A percentile compares a stretch with the other conserved stretches of the same genome.
Evolutionary conservation across 2,329 filamentous ascomycete genomes (phyloP).

Genomic region (Fusarium redolens): DNA sequence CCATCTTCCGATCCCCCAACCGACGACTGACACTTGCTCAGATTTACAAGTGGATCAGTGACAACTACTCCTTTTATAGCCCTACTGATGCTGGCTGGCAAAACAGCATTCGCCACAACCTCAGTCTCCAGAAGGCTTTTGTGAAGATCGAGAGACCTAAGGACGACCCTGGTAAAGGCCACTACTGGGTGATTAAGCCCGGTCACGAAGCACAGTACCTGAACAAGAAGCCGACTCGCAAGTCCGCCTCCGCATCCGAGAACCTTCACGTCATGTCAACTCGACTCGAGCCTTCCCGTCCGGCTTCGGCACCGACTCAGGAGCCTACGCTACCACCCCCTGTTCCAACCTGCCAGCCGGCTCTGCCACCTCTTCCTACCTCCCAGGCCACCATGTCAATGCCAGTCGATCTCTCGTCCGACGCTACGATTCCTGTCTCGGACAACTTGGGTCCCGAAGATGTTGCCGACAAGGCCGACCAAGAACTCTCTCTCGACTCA

Average conservation of each 20-base stretch:
- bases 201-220: slow-evolving; percentile 91
- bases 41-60: slow-evolving; percentile 99
- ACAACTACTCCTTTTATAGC: slow-evolving; percentile 89
- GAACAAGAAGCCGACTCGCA: slow-evolving; percentile 82
- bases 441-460: slow-evolving; percentile 70
- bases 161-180: slow-evolving; percentile 96
- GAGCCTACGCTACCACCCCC: slow-evolving; percentile 64
- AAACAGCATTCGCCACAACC: slow-evolving; percentile 98
- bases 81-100: slow-evolving; percentile 92
- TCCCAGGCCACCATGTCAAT: slow-evolving; percentile 52
- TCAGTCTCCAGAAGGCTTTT: slow-evolving; percentile 96
- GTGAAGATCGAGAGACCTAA: slow-evolving; percentile 96
- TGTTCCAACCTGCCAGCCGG: slow-evolving; percentile 50
- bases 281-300: slow-evolving; percentile 63
- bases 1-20: slow-evolving; percentile 86
- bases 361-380: slow-evolving; percentile 55
- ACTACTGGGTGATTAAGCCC: slow-evolving; percentile 95
- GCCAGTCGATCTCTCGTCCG: slow-evolving; percentile 75
- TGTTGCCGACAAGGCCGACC: slow-evolving; percentile 56
- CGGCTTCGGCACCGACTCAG: slow-evolving; percentile 52
- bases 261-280: slow-evolving; percentile 69
- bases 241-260: slow-evolving; percentile 65
- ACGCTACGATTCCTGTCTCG: slow-evolving; percentile 80
- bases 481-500: slow-evolving; percentile 55
- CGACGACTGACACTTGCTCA: slow-evolving; percentile 89